Percentiles rank a stretch among this genome's conserved stretches.
phyloP scores from a whole-genome alignment of 192 early-diverging fungal species.

The Podila clonocystis region DNA sequence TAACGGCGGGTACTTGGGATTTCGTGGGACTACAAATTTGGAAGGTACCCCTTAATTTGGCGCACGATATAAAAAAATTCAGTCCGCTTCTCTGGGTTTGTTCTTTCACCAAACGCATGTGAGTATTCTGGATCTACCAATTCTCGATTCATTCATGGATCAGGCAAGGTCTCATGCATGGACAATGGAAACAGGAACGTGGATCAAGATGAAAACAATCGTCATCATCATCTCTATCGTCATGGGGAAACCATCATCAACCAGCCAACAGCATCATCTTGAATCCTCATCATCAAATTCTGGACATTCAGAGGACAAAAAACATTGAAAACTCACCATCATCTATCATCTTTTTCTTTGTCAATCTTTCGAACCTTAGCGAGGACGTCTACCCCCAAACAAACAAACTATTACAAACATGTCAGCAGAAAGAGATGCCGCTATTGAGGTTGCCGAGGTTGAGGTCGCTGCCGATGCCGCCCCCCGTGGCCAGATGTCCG shows the following conservation, averaged over 20 bases:
- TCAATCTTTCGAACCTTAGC: slow-evolving; percentile 2
- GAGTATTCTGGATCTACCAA: too few species aligned
- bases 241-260: neutral
- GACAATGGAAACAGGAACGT: too few species aligned
- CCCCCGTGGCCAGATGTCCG: slow-evolving; percentile 65
- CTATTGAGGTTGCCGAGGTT: slow-evolving; percentile 59
- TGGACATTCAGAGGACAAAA: neutral
- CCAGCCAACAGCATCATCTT: neutral
- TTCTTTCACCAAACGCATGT: too few species aligned
- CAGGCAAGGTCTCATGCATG: too few species aligned
- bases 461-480: slow-evolving; percentile 82
- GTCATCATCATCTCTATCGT: too few species aligned
- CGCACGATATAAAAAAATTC: too few species aligned
- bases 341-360: neutral
- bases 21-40: too few species aligned
- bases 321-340: neutral
- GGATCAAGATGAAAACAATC: too few species aligned
- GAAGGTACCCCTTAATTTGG: too few species aligned
- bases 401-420: slow-evolving; percentile 11
- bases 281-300: slow-evolving; percentile 3
- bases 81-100: too few species aligned
- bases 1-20: too few species aligned
- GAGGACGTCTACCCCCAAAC: slow-evolving; percentile 24
- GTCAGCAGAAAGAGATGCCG: slow-evolving; percentile 73
- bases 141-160: too few species aligned